Evolutionary conservation across 2,329 filamentous ascomycete genomes (phyloP), one percentile per base, ranked within the genome.

Genomic region (Fusarium hostae): DNA sequence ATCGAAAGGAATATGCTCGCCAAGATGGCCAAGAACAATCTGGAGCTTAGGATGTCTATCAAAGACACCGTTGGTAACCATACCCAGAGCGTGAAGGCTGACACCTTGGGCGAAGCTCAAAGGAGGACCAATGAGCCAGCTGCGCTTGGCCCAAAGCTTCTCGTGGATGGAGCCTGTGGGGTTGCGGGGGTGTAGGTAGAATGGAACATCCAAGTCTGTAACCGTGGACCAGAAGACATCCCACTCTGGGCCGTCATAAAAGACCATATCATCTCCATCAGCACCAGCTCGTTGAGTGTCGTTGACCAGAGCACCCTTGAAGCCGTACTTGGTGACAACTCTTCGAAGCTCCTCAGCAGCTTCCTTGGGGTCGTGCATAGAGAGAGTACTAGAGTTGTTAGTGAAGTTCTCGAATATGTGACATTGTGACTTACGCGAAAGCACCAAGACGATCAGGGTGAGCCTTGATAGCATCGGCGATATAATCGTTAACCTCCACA

Each of bases 181-280:
- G 70, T 86, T 85, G 51, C 86, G 82, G 0, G 89, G 90, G 77
- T 92, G 90, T 2, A 92, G 82, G 74, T 91, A 92, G 52, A 92
- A 84, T 1, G 89, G 89, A 0, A 91, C 89, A 62, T 91, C 87
- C 1, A 92, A 85, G 45, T 90, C 86, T 3, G 83, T 83, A 12
- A 86, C 84, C 1, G 85, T 86, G 16, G 82, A 75, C 89, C 89
- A 91, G 83, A 92, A 91, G 26, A 85, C 78, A 70, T 90, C 88
- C 84, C 86, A 92, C 66, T 87, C 84, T 0, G 86, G 83, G 12
- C 84, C 81, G 75, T 92, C 90, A 79, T 91, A 92, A 80, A 91
- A 91, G 76, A 91, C 81, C 82, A 89, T 87, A 28, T 85, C 85
- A 61, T 90, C 87, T 40, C 88, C 89, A 63, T 90, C 86, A 0